Evolutionary conservation across 1,284 basidiomycete species (phyloP).

Genomic region (Boletus sp.): DNA sequence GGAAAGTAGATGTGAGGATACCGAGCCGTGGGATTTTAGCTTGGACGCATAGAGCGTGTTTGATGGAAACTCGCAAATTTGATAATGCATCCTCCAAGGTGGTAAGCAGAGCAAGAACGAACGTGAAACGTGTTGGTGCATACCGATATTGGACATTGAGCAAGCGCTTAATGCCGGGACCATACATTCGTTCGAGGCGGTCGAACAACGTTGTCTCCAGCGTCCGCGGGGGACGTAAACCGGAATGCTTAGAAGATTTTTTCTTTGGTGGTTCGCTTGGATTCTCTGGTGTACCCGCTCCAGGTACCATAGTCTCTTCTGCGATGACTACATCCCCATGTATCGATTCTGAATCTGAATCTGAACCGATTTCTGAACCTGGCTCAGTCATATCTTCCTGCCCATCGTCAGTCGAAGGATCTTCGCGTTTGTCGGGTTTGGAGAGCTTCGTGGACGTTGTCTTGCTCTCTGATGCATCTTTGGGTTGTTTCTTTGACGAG

Average conservation of each 20-base stretch:
- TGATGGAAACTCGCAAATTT: slow-evolving; percentile 88
- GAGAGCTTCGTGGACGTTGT: neutral
- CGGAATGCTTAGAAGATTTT: slow-evolving; percentile 19
- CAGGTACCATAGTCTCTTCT: slow-evolving; percentile 16
- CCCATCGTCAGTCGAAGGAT: neutral
- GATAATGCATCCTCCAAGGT: slow-evolving; percentile 72
- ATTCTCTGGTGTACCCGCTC: slow-evolving; percentile 9
- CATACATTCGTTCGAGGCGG: slow-evolving; percentile 84
- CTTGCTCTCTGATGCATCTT: slow-evolving; percentile 7
- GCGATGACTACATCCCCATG: slow-evolving; percentile 22
- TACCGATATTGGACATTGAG: slow-evolving; percentile 85
- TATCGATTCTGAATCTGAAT: slow-evolving; percentile 13
- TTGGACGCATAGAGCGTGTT: slow-evolving; percentile 73
- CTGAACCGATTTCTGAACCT: slow-evolving; percentile 8
- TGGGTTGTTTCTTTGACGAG: slow-evolving; percentile 6
- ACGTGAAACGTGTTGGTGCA: slow-evolving; percentile 17
- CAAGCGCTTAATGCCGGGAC: slow-evolving; percentile 79
- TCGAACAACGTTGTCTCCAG: slow-evolving; percentile 91
- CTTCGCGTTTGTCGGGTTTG: neutral
- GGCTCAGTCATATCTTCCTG: slow-evolving; percentile 7
- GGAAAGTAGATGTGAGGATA: slow-evolving; percentile 65
- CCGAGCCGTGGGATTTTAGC: slow-evolving; percentile 69
- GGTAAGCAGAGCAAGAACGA: slow-evolving; percentile 1
- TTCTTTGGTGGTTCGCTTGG: slow-evolving; percentile 19
- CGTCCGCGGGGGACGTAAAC: slow-evolving; percentile 64